Evolutionary conservation across 208 protist genomes (phyloP).

Genomic region (Trypanosoma caninum): DNA sequence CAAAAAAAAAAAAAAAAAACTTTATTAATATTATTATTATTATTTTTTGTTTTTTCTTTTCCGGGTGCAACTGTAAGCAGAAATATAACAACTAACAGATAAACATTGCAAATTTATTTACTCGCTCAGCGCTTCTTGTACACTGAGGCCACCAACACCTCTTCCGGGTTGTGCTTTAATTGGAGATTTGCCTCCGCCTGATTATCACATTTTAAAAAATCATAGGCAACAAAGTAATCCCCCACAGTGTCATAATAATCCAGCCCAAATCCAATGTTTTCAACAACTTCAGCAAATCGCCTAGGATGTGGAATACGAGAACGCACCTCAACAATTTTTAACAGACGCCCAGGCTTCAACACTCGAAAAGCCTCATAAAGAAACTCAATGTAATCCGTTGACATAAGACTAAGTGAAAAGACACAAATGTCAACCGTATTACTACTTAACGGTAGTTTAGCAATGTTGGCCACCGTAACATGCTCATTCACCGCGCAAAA

Average conservation of each 20-base stretch:
- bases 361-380: conserved; percentile 92
- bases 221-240: conserved; percentile 92
- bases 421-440: conserved; percentile 89
- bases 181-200: conserved; percentile 40
- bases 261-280: conserved; percentile 81
- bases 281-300: conserved; percentile 78
- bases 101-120: neutral
- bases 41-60: too few species aligned
- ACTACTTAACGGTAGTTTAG: conserved; percentile 75
- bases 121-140: conserved; percentile 92
- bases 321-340: conserved; percentile 94
- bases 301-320: conserved; percentile 81
- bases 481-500: conserved; percentile 73
- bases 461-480: conserved; percentile 91
- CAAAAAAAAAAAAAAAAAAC: too few species aligned
- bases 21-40: too few species aligned
- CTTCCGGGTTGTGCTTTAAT: conserved; percentile 46
- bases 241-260: conserved; percentile 81
- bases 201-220: conserved; percentile 83
- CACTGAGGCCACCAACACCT: conserved; percentile 89
- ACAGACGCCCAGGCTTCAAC: conserved; percentile 78
- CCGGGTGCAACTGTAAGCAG: neutral
- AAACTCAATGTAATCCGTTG: conserved; percentile 93
- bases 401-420: conserved; percentile 95
- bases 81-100: neutral